A percentile compares a stretch with the other conserved stretches of the same genome.
Conservation (phyloP, 345 rosid genomes). For the Acer negundo region DNA sequence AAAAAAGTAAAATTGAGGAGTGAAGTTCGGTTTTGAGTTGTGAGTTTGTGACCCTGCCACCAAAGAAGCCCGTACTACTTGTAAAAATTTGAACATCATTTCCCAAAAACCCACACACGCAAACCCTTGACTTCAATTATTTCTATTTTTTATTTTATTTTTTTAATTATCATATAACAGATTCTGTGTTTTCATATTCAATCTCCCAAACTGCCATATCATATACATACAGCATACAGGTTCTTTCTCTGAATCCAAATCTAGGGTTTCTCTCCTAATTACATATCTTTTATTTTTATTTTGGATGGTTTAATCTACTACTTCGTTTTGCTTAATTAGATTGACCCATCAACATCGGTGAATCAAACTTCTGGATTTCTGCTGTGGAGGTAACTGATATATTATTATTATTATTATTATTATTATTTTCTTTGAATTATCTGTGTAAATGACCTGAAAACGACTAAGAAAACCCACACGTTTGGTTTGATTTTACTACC, state of each 20-base stretch:
- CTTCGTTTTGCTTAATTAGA: neutral
- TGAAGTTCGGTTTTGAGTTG: constrained; percentile 12
- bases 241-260: neutral
- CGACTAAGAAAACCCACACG: neutral
- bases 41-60: neutral
- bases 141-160: neutral
- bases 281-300: neutral
- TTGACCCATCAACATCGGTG: neutral
- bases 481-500: neutral
- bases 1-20: neutral
- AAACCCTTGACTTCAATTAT: neutral
- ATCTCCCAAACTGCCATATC: no score
- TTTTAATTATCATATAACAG: neutral
- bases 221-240: neutral
- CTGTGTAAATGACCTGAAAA: neutral
- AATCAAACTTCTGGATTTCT: neutral
- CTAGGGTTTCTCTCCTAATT: constrained; percentile 4
- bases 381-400: constrained; percentile 4
- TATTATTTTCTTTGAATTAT: neutral
- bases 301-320: neutral
- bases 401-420: neutral
- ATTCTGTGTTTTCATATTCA: neutral
- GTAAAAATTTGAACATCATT: neutral
- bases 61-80: neutral
- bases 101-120: neutral